These are phyloP conservation scores for Knufia petricola DNA, from an alignment of 2,329 filamentous ascomycete genomes.

Conservation along the genomic window DNA sequence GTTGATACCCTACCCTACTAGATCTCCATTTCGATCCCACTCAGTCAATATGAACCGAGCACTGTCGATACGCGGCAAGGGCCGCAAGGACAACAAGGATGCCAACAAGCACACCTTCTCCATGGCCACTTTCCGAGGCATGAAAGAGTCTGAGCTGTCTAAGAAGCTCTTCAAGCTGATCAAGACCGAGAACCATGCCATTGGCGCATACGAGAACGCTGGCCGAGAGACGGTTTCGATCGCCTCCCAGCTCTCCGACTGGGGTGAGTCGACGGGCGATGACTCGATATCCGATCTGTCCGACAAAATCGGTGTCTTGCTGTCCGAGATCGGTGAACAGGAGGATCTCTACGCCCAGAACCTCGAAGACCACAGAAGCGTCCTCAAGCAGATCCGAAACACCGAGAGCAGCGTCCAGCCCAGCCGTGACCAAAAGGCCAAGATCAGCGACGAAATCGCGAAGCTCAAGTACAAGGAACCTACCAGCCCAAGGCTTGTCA, in stretches of 20 bases:
- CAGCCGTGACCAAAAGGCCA: slow-evolving; percentile 73
- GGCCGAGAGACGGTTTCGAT: slow-evolving; percentile 76
- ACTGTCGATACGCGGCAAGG: slow-evolving; percentile 30
- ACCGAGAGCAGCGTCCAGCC: slow-evolving; percentile 94
- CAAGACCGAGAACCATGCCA: slow-evolving; percentile 86
- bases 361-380: slow-evolving; percentile 70
- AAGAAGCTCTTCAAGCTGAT: slow-evolving; percentile 84
- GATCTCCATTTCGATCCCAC: no score
- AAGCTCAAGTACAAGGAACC: slow-evolving; percentile 89
- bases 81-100: slow-evolving; percentile 27
- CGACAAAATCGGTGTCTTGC: slow-evolving; percentile 87
- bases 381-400: slow-evolving; percentile 88
- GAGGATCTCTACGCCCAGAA: slow-evolving; percentile 81
- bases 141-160: slow-evolving; percentile 76
- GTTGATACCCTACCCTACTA: not conserved
- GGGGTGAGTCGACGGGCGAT: slow-evolving; percentile 87
- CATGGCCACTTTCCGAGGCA: slow-evolving; percentile 75
- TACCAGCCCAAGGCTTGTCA: slow-evolving; percentile 66
- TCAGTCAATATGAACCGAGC: slow-evolving; percentile 33
- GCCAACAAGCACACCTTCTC: slow-evolving; percentile 62
- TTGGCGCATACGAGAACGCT: slow-evolving; percentile 73
- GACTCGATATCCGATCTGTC: slow-evolving; percentile 80
- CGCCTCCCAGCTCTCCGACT: slow-evolving; percentile 85
- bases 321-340: slow-evolving; percentile 88
- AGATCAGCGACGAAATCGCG: slow-evolving; percentile 86